phyloP scores from a whole-genome alignment of 2,329 filamentous ascomycete species.

The Tolypocladium inflatum region DNA sequence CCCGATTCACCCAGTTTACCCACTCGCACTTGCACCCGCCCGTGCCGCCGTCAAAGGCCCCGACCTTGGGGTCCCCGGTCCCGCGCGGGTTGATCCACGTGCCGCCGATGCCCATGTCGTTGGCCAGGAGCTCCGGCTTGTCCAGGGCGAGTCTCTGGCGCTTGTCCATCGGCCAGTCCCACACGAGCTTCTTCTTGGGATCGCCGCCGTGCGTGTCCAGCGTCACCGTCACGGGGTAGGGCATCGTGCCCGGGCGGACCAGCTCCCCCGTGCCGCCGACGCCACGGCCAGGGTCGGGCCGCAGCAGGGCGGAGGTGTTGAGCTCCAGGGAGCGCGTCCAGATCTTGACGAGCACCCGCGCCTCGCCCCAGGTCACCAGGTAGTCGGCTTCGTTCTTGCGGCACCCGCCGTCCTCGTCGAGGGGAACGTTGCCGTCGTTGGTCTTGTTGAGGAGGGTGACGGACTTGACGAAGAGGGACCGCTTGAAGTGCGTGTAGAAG shows the following conservation, averaged over 20 bases:
- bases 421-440: slow-evolving; percentile 27
- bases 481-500: slow-evolving; percentile 88
- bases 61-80: slow-evolving; percentile 34
- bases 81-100: slow-evolving; percentile 41
- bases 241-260: slow-evolving; percentile 47
- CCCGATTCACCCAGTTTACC: slow-evolving; percentile 36
- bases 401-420: slow-evolving; percentile 47
- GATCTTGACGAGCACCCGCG: slow-evolving; percentile 54
- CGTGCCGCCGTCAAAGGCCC: slow-evolving; percentile 53
- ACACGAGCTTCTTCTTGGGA: slow-evolving; percentile 40
- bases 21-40: slow-evolving; percentile 55
- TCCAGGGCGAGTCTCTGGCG: slow-evolving; percentile 33
- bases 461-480: slow-evolving; percentile 71
- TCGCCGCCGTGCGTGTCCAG: slow-evolving; percentile 55
- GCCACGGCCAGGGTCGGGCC: slow-evolving; percentile 16
- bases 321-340: slow-evolving; percentile 45
- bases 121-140: slow-evolving; percentile 34
- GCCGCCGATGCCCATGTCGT: slow-evolving; percentile 41
- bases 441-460: slow-evolving; percentile 36
- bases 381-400: slow-evolving; percentile 42
- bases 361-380: slow-evolving; percentile 49
- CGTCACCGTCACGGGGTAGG: slow-evolving; percentile 52
- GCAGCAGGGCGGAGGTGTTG: slow-evolving; percentile 30
- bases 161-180: slow-evolving; percentile 40
- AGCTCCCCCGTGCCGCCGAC: slow-evolving; percentile 18